Conservation (phyloP, 2,329 filamentous ascomycete genomes). For the Hypocreales sp. region DNA sequence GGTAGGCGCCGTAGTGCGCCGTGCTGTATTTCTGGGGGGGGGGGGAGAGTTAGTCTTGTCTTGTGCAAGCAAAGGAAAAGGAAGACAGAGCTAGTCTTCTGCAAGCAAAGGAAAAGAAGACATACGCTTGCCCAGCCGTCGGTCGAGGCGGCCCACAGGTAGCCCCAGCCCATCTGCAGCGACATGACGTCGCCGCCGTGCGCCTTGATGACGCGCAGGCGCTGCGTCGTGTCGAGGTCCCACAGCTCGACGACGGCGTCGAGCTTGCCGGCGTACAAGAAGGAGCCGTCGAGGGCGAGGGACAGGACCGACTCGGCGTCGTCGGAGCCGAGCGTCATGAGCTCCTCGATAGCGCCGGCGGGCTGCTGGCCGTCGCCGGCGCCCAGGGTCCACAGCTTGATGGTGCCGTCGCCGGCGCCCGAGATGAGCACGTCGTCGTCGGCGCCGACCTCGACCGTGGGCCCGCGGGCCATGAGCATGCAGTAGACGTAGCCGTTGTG, state of each 20-base stretch:
- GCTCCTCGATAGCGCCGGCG: constrained; percentile 48
- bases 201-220: constrained; percentile 71
- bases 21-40: constrained; percentile 45
- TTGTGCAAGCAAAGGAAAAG: too few relatives aligned
- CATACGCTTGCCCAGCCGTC: constrained; percentile 71
- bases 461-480: constrained; percentile 71
- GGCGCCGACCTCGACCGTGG: constrained; percentile 48
- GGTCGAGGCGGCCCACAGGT: constrained; percentile 78
- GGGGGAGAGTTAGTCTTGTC: constrained; percentile 3
- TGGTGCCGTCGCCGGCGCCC: constrained; percentile 82
- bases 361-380: background rate
- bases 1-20: constrained; percentile 44
- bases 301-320: constrained; percentile 56
- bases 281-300: constrained; percentile 74
- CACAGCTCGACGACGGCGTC: constrained; percentile 86
- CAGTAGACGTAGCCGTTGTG: constrained; percentile 95
- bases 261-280: constrained; percentile 80
- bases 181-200: constrained; percentile 74
- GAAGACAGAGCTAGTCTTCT: too few relatives aligned
- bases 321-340: constrained; percentile 48
- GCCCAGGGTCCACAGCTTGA: constrained; percentile 77
- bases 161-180: constrained; percentile 70
- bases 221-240: constrained; percentile 89
- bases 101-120: too few relatives aligned
- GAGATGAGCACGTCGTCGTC: constrained; percentile 76